Percentiles rank a stretch among this genome's conserved stretches.
Evolutionary conservation across 768 basidiomycete genomes (phyloP).

Genomic region (Tylopilus cervinicoccineus): DNA sequence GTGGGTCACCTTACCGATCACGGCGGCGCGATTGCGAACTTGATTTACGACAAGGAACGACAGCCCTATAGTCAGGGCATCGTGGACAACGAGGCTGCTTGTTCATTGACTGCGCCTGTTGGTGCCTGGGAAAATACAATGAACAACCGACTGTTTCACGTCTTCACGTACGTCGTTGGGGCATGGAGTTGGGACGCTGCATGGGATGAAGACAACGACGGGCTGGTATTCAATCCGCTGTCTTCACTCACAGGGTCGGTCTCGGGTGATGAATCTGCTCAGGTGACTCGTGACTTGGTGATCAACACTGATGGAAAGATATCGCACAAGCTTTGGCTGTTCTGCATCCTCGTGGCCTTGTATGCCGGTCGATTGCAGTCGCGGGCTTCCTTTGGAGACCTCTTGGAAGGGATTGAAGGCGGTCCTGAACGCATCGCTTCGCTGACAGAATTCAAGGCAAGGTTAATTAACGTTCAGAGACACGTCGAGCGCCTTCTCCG

Average conservation of each 20-base stretch:
- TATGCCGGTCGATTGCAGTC: slow-evolving; percentile 14
- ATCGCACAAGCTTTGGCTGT: slow-evolving; percentile 48
- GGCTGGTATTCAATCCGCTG: slow-evolving; percentile 26
- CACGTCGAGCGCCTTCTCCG: slow-evolving; percentile 17
- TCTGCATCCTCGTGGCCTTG: slow-evolving; percentile 33
- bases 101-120: slow-evolving; percentile 2
- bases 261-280: slow-evolving; percentile 8
- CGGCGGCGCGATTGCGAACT: slow-evolving; percentile 15
- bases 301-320: slow-evolving; percentile 51
- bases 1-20: slow-evolving; percentile 21
- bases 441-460: slow-evolving; percentile 21
- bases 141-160: slow-evolving; percentile 9
- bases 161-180: slow-evolving; percentile 20
- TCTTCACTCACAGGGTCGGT: slow-evolving; percentile 14
- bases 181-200: slow-evolving; percentile 20
- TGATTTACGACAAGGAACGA: slow-evolving; percentile 23
- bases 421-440: slow-evolving; percentile 11
- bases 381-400: slow-evolving; percentile 11
- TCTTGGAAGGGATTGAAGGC: slow-evolving; percentile 11
- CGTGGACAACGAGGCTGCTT: slow-evolving; percentile 5
- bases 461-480: slow-evolving; percentile 25
- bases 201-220: slow-evolving; percentile 26
- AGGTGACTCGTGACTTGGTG: slow-evolving; percentile 26
- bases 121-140: slow-evolving; percentile 15
- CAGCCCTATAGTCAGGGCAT: slow-evolving; percentile 17